Percentiles rank a stretch among this genome's conserved stretches.
Conservation (phyloP, 768 basidiomycete genomes). For the Amanita pallidorosea region DNA sequence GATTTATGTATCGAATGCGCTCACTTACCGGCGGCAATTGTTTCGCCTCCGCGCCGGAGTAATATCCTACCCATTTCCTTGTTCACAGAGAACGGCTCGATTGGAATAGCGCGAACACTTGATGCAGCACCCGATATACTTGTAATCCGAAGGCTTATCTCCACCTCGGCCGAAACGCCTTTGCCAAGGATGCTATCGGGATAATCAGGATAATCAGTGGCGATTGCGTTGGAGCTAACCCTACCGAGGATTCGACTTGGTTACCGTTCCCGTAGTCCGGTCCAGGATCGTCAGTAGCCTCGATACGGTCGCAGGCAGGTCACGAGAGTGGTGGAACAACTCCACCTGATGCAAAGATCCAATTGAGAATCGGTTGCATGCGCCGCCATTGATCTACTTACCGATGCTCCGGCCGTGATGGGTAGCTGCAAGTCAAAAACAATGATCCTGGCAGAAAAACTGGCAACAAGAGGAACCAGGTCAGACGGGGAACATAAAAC, state of each 20-base stretch:
- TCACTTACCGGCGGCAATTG: conserved; percentile 75
- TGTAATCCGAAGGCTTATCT: conserved; percentile 60
- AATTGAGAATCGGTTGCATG: too few relatives aligned
- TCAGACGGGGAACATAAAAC: conserved; percentile 74
- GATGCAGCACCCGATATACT: conserved; percentile 35
- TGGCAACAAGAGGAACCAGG: conserved; percentile 63
- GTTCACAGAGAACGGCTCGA: conserved; percentile 79
- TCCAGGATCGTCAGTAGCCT: conserved; percentile 77
- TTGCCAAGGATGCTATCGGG: conserved; percentile 70
- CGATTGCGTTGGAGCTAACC: conserved; percentile 11
- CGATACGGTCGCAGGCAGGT: conserved; percentile 82
- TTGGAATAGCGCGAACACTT: conserved; percentile 52
- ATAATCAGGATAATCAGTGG: background rate
- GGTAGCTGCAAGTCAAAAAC: conserved; percentile 90
- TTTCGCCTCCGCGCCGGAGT: conserved; percentile 83
- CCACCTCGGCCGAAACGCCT: conserved; percentile 74
- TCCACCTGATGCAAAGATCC: conserved; percentile 51
- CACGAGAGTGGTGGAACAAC: conserved; percentile 88
- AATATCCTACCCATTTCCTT: conserved; percentile 96
- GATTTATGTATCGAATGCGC: too few relatives aligned
- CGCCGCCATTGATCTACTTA: conserved; percentile 22
- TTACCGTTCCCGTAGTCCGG: conserved; percentile 58
- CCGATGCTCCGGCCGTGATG: conserved; percentile 79
- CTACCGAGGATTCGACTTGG: conserved; percentile 76
- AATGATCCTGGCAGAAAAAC: conserved; percentile 82